Conservation (phyloP, 495 filamentous ascomycete genomes). For the Bacidia gigantensis region DNA sequence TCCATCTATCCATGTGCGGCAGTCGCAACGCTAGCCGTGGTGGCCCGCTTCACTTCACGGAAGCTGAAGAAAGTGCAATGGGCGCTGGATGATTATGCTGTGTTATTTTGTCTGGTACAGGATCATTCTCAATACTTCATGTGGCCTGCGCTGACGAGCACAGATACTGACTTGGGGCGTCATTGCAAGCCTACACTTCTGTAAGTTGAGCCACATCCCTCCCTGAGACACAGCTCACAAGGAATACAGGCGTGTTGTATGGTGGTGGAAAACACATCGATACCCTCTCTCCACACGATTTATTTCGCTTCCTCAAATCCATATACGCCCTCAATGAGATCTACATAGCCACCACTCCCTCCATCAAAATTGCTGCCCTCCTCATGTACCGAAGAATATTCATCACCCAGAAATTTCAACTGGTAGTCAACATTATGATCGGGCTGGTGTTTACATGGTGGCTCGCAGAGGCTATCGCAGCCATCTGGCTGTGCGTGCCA, state of each 20-base stretch:
- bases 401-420: slow-evolving; percentile 18
- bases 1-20: neutral
- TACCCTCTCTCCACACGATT: neutral
- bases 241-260: neutral
- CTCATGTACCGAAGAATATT: slow-evolving; percentile 27
- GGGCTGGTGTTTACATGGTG: slow-evolving; percentile 26
- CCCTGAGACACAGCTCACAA: neutral
- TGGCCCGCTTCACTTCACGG: neutral
- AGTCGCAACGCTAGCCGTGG: neutral
- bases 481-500: slow-evolving; percentile 27
- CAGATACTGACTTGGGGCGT: neutral
- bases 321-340: slow-evolving; percentile 1
- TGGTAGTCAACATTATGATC: slow-evolving; percentile 25
- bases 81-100: slow-evolving; percentile 1
- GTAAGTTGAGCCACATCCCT: neutral
- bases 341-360: neutral
- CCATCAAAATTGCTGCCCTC: slow-evolving; percentile 8
- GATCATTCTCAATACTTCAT: neutral
- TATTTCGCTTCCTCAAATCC: neutral
- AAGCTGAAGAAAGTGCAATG: slow-evolving; percentile 1
- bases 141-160: neutral
- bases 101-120: neutral
- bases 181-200: neutral
- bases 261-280: neutral
- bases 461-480: slow-evolving; percentile 15